Conservation (phyloP, 225 moss, liverwort and hornwort species). For the Rhytidiadelphus loreus region DNA sequence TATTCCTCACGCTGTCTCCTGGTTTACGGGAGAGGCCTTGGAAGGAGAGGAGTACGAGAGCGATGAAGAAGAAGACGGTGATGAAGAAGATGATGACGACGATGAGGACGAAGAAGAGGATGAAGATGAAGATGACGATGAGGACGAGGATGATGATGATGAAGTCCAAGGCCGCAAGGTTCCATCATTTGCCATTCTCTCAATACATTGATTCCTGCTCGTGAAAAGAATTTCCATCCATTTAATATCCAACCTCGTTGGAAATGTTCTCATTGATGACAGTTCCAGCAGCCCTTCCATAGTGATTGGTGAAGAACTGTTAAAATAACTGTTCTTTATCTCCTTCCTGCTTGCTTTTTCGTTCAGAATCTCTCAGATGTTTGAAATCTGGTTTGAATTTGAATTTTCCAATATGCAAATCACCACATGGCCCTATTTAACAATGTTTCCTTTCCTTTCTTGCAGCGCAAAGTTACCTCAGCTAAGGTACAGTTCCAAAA, state of each 20-base stretch:
- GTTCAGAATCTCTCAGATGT: not conserved
- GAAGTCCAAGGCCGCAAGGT: conserved; percentile 58
- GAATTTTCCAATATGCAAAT: not conserved
- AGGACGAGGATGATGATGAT: conserved; percentile 26
- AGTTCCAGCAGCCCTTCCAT: not conserved
- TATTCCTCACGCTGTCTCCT: conserved; percentile 86
- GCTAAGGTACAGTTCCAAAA: conserved; percentile 8
- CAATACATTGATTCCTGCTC: not conserved
- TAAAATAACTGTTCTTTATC: not conserved
- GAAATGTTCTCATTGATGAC: not conserved
- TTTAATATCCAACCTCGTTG: not conserved
- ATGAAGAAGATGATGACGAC: conserved; percentile 55
- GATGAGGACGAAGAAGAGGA: conserved; percentile 68
- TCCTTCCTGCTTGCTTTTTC: not conserved
- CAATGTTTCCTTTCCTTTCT: not conserved
- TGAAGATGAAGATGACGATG: conserved; percentile 37
- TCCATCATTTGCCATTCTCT: not conserved
- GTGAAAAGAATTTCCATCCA: not conserved
- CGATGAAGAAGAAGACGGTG: conserved; percentile 59
- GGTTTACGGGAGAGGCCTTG: conserved; percentile 89
- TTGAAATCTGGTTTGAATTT: not conserved
- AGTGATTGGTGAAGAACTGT: not conserved
- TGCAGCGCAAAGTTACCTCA: conserved; percentile 4
- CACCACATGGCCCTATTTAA: not conserved
- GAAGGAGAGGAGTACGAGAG: conserved; percentile 76